Base-by-base conservation (phyloP, 176 grass and related monocot species). In the Paspalum notatum region DNA sequence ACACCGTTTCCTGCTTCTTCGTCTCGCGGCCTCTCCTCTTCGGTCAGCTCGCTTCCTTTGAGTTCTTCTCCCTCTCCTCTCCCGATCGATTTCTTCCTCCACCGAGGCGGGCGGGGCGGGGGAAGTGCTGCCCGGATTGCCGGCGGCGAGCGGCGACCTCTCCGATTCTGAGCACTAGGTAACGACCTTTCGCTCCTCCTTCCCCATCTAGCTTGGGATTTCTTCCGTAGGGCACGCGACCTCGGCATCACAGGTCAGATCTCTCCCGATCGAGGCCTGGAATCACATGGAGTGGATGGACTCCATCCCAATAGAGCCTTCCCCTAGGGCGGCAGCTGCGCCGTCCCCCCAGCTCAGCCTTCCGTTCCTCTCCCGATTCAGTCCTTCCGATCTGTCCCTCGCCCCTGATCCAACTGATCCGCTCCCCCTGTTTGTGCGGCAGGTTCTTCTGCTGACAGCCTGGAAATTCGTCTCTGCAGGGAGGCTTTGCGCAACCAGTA, bases 391-490 rank as follows among this genome's bases (percentile, higher is more conserved):
- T 44, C 49, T 2, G 8, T 51, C 13, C 0, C 54, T 6, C 26
- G 18, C 48, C 49, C 13, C 49, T 16, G 3, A 27, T 18, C 77
- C 50, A 12, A 9, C 77, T 18, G 77, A 80, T 68, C 63, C 7
- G n/a, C 17, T 43, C 17, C 18, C 10, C 1, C 5, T 4, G 0
- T 66, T 1, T 6, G 16, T 13, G 50, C 4, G 9, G 5, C 2
- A 9, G 27, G 16, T 44, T 38, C 5, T 5, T 12, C 5, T 40
- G 20, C 0, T 84, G 27, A 79, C 55, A 25, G 26, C 37, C 71
- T 44, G 40, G 8, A 9, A 49, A 41, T 59, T 74, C 24, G 18
- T 74, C 13, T 90, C 13, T 82, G 88, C 83, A 82, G 83, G 49
- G 44, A 82, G 58, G 47, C 58, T n/a, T n/a, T 71, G 70, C 21